Base-by-base conservation (phyloP, 2,329 filamentous ascomycete genomes). In the Diaporthe ampelina region DNA sequence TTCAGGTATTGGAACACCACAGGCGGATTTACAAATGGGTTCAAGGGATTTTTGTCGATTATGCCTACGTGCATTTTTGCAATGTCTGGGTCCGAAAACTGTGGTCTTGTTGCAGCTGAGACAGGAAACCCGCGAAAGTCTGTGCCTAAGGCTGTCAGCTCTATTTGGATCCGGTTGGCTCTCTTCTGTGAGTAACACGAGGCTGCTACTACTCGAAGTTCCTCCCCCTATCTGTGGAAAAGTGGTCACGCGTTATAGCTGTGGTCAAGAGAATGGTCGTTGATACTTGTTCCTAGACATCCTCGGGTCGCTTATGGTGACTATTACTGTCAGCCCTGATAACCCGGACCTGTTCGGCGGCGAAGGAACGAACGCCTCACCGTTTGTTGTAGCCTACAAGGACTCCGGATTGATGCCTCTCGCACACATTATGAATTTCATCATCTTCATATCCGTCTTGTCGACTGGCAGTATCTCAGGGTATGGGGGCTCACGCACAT, bases 11-110 rank as follows among this genome's bases (percentile, higher is more conserved):
- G 85, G 86, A 83, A 85, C 76, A 75, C 78, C 13, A 79, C 78
- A 54, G 79, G 84, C 40, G 52, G 77, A 10, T 86, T 86, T 75
- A 84, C 81, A 3, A 80, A 87, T 73, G 85, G 84, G 67, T 86
- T 86, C 81, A 85, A 84, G 73, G 85, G 85, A 4, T 88, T 91
- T 78, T 89, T 89, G 77, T 83, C 84, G 19, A 88, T 90, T n/a
- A 86, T 91, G 77, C 75, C 89, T 37, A 76, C 75, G 10, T 76
- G 75, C 43, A 76, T 86, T 19, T 91, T 91, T 79, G 87, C 89
- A 37, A 91, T 90, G 78, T 86, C 84, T 7, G 85, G 85, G 9
- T 83, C 83, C 0, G 85, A 87, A 74, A 85, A 84, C 74, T 79
- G 79, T 11, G 85, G 84, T 24, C 79, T 87, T 5, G 83, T 85